Conservation (phyloP, 2,329 filamentous ascomycete genomes). For the Lizonia empirigonia region DNA sequence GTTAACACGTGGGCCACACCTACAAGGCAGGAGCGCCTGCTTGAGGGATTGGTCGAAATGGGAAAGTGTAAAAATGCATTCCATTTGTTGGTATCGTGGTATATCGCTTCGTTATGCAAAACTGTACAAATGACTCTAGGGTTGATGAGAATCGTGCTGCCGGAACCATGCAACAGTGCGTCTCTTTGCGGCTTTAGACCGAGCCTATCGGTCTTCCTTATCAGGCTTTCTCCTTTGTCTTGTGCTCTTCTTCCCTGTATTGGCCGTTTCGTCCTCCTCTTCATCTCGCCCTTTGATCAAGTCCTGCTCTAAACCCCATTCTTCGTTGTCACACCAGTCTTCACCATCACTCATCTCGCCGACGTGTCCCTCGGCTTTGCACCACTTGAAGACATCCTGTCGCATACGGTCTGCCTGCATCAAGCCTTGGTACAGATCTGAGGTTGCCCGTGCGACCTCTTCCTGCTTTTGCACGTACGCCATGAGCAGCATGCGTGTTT, state of each 20-base stretch:
- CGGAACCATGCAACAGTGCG: background rate
- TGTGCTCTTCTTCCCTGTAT: constrained; percentile 56
- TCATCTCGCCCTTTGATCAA: constrained; percentile 83
- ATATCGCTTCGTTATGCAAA: constrained; percentile 30
- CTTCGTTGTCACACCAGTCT: constrained; percentile 85
- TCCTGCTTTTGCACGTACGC: constrained; percentile 86
- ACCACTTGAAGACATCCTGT: constrained; percentile 73
- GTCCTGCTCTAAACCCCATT: constrained; percentile 76
- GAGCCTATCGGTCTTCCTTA: constrained; percentile 43
- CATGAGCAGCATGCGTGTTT: constrained; percentile 74
- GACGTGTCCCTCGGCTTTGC: constrained; percentile 77
- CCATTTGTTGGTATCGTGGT: constrained; percentile 24
- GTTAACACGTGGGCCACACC: constrained; percentile 15
- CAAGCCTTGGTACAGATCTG: constrained; percentile 71
- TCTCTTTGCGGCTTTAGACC: background rate
- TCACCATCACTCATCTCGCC: constrained; percentile 85
- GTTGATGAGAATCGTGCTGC: constrained; percentile 1
- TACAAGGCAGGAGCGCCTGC: constrained; percentile 23
- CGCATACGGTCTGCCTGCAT: constrained; percentile 74
- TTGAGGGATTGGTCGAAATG: background rate
- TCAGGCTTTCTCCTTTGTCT: constrained; percentile 47
- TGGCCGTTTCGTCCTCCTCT: constrained; percentile 69
- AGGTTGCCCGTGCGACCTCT: constrained; percentile 74
- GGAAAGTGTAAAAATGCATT: constrained; percentile 4
- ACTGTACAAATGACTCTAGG: background rate